Conservation (phyloP, 345 rosid genomes). For the Linum tenue region DNA sequence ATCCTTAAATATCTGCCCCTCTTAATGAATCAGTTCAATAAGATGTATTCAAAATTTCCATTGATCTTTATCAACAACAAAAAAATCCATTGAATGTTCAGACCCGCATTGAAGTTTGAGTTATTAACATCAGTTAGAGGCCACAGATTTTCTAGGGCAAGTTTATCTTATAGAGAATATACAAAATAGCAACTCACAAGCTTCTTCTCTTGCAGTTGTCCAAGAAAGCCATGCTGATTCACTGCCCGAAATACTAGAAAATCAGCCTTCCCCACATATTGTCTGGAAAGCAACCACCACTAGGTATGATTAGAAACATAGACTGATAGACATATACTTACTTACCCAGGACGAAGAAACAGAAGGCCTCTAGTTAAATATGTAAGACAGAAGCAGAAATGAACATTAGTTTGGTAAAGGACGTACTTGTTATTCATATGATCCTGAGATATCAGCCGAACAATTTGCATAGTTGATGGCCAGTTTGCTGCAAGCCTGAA, state of each 20-base stretch:
- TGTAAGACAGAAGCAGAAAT: background rate
- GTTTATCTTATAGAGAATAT: background rate
- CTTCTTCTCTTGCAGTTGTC: slow-evolving; percentile 92
- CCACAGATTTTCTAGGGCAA: background rate
- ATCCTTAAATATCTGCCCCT: background rate
- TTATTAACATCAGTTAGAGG: background rate
- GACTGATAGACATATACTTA: background rate
- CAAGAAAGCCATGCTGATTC: slow-evolving; percentile 95
- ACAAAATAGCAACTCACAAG: slow-evolving; percentile 51
- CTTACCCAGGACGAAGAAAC: background rate
- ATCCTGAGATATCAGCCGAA: slow-evolving; percentile 90
- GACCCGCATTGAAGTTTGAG: background rate
- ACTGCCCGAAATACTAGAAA: slow-evolving; percentile 90
- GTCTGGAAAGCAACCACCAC: slow-evolving; percentile 31
- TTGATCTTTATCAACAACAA: background rate
- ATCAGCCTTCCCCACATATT: slow-evolving; percentile 93
- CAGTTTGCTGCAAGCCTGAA: slow-evolving; percentile 94
- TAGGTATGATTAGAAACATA: slow-evolving; percentile 15
- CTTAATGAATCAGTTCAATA: background rate
- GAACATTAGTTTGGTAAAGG: background rate
- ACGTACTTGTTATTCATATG: slow-evolving; percentile 95
- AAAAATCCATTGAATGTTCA: background rate
- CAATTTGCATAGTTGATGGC: slow-evolving; percentile 94
- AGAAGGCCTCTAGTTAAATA: background rate
- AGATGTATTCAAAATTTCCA: background rate